Evolutionary conservation across 345 rosid genomes (phyloP), one percentile per base, ranked within the genome.

Genomic region (Microthlaspi erraticum): DNA sequence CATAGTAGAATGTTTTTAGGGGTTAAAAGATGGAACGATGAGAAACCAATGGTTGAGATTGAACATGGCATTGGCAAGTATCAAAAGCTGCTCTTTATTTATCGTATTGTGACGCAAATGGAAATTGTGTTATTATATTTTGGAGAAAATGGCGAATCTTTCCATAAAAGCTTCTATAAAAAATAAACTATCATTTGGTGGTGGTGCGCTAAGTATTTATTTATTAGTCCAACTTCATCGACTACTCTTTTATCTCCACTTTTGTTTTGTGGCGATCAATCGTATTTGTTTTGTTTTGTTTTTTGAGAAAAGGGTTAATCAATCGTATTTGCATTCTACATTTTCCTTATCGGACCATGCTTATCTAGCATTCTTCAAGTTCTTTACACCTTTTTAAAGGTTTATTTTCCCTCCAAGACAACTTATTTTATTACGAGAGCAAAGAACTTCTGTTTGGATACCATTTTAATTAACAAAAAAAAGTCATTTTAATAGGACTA

Each of bases 21-120:
- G 43, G 2, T 34, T 18, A 12, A 19, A 69, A 50, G 54, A 53
- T 32, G 18, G 32, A 72, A 44, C 71, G n/a, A 36, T 36, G 32
- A 45, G 8, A 64, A 38, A 55, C 13, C 48, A 54, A 64, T 46
- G 66, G 52, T 39, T 48, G 60, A 65, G 50, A 73, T 10, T 45
- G 65, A 73, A 49, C 8, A 49, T 64, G 5, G 32, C 38, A 64
- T 39, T 64, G 5, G 32, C 38, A 64, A 53, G 55, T 56, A 56
- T 36, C 43, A 17, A 64, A 64, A 29, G 65, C 51, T 33, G 23
- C 7, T 42, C 13, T 23, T 18, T 72, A 33, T 33, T 55, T 55
- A 64, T 64, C 42, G 36, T 57, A 73, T 20, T 44, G 42, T 45
- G 69, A 72, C 70, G 38, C 70, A 63, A 63, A 72, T 72, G 55